A percentile compares a stretch with the other conserved stretches of the same genome.
phyloP scores from a whole-genome alignment of 2,329 filamentous ascomycete genomes.

The Aciculosporium take region DNA sequence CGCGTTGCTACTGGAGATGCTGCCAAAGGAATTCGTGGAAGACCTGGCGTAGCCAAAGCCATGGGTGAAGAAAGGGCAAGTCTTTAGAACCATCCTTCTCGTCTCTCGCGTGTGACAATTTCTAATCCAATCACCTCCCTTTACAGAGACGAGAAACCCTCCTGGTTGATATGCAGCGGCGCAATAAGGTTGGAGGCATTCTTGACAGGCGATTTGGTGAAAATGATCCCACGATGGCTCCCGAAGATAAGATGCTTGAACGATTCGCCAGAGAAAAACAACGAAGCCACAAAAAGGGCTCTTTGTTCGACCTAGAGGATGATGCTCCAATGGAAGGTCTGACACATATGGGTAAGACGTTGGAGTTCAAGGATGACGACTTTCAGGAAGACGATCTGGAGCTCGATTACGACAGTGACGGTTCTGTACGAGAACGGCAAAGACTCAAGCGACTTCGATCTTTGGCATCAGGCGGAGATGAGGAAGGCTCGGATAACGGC shows the following conservation, averaged over 20 bases:
- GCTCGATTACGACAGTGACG: constrained; percentile 43
- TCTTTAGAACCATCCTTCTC: neutral
- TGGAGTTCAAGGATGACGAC: constrained; percentile 58
- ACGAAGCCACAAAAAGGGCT: constrained; percentile 58
- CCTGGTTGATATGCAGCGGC: constrained; percentile 74
- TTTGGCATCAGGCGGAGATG: constrained; percentile 28
- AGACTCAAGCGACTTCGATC: constrained; percentile 42
- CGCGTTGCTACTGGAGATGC: constrained; percentile 37
- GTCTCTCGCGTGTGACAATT: neutral
- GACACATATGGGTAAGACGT: constrained; percentile 69
- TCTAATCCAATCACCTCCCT: constrained; percentile 7
- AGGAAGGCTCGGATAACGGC: constrained; percentile 31
- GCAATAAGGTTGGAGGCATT: constrained; percentile 85
- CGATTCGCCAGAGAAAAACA: constrained; percentile 83
- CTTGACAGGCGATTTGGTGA: constrained; percentile 91
- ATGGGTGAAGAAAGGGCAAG: constrained; percentile 70
- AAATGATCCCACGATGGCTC: constrained; percentile 83
- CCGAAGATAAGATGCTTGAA: constrained; percentile 83
- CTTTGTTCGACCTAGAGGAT: constrained; percentile 79
- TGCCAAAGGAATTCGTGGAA: constrained; percentile 48
- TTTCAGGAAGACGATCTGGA: constrained; percentile 65
- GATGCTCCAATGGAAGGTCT: constrained; percentile 47
- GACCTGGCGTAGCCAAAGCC: constrained; percentile 75
- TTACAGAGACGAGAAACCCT: constrained; percentile 61
- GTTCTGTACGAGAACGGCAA: constrained; percentile 38